Percentiles rank a stretch among this genome's conserved stretches.
Evolutionary conservation across 495 filamentous ascomycete genomes (phyloP).

Genomic region (Xylaria curta): DNA sequence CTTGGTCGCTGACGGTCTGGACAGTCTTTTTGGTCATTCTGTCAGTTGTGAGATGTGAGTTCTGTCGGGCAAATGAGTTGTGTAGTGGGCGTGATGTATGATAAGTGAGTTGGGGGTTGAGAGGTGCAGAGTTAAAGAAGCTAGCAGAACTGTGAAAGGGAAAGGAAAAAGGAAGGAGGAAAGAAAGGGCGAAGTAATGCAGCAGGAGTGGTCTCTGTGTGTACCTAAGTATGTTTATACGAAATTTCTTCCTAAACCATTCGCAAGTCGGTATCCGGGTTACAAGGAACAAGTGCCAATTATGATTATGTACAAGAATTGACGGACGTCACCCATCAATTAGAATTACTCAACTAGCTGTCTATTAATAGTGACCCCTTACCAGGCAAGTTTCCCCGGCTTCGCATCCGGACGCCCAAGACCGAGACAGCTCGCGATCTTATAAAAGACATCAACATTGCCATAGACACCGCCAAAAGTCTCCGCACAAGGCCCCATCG

Average conservation of each 20-base stretch:
- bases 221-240: neutral
- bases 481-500: constrained; percentile 74
- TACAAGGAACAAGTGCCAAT: neutral
- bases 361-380: neutral
- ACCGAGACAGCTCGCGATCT: constrained; percentile 72
- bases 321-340: neutral
- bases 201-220: neutral
- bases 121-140: neutral
- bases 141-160: too few species aligned
- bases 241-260: neutral
- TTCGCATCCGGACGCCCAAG: constrained; percentile 47
- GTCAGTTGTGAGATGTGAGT: too few species aligned
- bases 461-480: constrained; percentile 71
- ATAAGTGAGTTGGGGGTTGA: neutral
- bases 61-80: too few species aligned
- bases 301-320: neutral
- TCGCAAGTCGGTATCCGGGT: neutral
- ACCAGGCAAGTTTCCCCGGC: neutral
- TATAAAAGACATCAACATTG: constrained; percentile 75
- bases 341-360: neutral
- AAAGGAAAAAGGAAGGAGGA: neutral
- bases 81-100: too few species aligned
- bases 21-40: too few species aligned
- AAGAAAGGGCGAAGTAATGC: neutral
- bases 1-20: too few species aligned